Evolutionary conservation across 1,284 basidiomycete species (phyloP).

Genomic region (Trametes versicolor): DNA sequence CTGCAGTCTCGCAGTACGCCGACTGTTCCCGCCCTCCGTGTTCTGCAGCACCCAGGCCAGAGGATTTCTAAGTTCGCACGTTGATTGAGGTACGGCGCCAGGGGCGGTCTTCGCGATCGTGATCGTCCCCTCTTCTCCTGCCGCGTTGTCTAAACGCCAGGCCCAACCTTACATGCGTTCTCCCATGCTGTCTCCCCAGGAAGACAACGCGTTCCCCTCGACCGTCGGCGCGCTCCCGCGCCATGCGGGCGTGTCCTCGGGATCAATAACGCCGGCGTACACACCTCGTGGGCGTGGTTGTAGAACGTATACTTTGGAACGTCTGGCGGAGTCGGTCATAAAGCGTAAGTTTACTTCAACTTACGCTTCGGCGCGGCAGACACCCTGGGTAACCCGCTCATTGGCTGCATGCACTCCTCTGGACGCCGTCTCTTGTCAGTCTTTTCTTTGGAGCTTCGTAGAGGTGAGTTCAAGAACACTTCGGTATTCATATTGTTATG

Average conservation of each 20-base stretch:
- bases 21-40: neutral
- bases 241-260: neutral
- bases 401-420: too few species aligned
- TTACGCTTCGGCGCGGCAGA: too few species aligned
- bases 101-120: constrained; percentile 4
- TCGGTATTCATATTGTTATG: neutral
- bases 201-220: neutral
- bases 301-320: too few species aligned
- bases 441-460: too few species aligned
- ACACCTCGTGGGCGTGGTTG: too few species aligned
- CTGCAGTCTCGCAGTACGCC: neutral
- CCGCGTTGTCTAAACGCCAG: constrained; percentile 9
- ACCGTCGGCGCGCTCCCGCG: neutral
- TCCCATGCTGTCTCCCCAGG: neutral
- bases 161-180: constrained; percentile 3
- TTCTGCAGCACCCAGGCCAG: neutral
- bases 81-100: neutral
- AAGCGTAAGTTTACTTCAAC: too few species aligned
- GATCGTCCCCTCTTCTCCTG: constrained; percentile 6
- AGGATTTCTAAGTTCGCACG: neutral
- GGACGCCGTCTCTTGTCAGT: too few species aligned
- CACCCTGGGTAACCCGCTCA: too few species aligned
- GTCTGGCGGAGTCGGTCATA: too few species aligned
- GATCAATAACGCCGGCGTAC: too few species aligned
- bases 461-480: neutral